These are phyloP conservation scores for Tricholoma furcatifolium DNA, from an alignment of 768 basidiomycete species.

Conservation along the genomic window DNA sequence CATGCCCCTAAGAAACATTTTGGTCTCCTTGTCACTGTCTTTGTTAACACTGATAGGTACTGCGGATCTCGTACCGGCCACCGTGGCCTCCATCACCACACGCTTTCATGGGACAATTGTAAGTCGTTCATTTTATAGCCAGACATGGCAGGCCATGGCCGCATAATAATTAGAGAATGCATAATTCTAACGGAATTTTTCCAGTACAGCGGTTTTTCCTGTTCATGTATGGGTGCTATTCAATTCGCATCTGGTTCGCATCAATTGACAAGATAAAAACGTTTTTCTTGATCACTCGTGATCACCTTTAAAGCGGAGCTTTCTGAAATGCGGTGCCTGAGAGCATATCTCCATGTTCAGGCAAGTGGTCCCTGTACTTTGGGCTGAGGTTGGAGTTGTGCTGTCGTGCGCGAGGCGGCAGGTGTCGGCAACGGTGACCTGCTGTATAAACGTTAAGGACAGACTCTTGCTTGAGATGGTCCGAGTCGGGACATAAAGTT, in stretches of 20 bases:
- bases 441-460: not conserved
- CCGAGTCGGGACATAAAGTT: constrained; percentile 12
- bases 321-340: constrained; percentile 2
- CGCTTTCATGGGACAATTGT: not conserved
- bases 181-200: too few species aligned
- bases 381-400: not conserved
- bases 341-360: constrained; percentile 1
- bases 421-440: constrained; percentile 2
- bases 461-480: constrained; percentile 2
- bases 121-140: not conserved
- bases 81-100: constrained; percentile 11
- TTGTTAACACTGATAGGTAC: constrained; percentile 5
- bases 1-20: not conserved
- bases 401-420: constrained; percentile 12
- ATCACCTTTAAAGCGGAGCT: constrained; percentile 7
- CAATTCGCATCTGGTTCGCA: too few species aligned
- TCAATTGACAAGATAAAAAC: not conserved
- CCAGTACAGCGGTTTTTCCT: too few species aligned
- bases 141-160: too few species aligned
- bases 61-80: constrained; percentile 7
- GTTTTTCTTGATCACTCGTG: constrained; percentile 1
- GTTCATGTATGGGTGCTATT: too few species aligned
- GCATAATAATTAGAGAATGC: too few species aligned
- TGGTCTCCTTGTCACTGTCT: not conserved
- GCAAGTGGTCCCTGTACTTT: constrained; percentile 6